phyloP scores from a whole-genome alignment of 441 rosid genomes.

The Populus trichocarpa region DNA sequence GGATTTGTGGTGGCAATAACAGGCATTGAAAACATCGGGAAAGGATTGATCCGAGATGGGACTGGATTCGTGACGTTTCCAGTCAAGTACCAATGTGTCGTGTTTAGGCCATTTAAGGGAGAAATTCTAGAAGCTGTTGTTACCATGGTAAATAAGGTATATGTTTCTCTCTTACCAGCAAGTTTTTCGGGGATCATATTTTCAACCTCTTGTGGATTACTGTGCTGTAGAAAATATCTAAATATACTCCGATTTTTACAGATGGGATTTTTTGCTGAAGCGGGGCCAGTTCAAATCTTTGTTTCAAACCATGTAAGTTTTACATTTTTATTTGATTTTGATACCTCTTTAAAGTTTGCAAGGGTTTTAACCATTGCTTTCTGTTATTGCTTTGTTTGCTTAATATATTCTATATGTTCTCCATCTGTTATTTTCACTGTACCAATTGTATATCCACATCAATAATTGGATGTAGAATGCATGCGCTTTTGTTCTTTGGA shows the following conservation, averaged over 20 bases:
- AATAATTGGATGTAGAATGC: neutral
- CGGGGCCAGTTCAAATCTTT: constrained; percentile 94
- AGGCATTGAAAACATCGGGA: constrained; percentile 75
- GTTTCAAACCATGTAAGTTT: constrained; percentile 84
- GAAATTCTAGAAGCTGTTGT: constrained; percentile 91
- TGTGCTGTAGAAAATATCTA: neutral
- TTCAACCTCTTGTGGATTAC: neutral
- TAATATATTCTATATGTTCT: neutral
- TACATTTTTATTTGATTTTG: neutral
- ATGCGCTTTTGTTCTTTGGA: neutral
- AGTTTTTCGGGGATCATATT: neutral
- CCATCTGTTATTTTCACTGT: neutral
- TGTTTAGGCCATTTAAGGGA: constrained; percentile 89
- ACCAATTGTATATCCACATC: neutral
- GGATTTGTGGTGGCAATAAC: constrained; percentile 95
- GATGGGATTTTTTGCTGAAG: constrained; percentile 98
- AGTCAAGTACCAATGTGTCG: constrained; percentile 83
- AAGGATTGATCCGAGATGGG: constrained; percentile 87
- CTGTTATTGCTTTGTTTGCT: neutral
- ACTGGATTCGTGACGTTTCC: constrained; percentile 85
- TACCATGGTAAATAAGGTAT: constrained; percentile 87
- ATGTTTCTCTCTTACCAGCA: neutral
- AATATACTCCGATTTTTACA: constrained; percentile 22
- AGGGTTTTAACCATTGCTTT: neutral
- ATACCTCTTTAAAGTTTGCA: neutral